phyloP scores from a whole-genome alignment of 2,329 filamentous ascomycete genomes.

The Fusarium globosum region DNA sequence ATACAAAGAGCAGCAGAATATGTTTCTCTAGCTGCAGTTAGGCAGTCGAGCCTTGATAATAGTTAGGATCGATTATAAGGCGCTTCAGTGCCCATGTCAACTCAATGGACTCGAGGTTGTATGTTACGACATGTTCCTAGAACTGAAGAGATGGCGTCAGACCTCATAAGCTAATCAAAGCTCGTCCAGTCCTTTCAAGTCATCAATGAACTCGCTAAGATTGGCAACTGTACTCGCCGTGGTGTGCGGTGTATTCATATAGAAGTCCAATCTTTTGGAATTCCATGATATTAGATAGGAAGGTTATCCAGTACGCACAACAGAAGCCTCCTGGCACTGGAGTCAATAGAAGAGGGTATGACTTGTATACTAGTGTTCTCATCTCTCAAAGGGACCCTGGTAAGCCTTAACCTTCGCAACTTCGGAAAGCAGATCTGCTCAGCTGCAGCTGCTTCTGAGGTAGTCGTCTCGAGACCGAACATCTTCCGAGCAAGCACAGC shows the following conservation, averaged over 20 bases:
- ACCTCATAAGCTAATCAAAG: too few species aligned
- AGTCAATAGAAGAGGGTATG: accelerated
- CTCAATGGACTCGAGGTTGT: too few species aligned
- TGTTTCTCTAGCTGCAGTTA: too few species aligned
- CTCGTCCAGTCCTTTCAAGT: too few species aligned
- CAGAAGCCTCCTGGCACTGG: accelerated
- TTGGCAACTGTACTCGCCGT: too few species aligned
- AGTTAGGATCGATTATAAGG: too few species aligned
- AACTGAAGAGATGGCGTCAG: too few species aligned
- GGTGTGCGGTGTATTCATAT: not conserved
- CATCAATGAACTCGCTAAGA: too few species aligned
- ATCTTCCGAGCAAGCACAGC: not conserved
- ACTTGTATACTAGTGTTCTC: not conserved
- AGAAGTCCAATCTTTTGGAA: not conserved
- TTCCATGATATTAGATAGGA: not conserved
- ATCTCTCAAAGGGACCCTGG: not conserved
- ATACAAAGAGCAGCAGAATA: too few species aligned
- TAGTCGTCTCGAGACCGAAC: not conserved
- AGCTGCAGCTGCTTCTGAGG: accelerated
- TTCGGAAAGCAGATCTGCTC: not conserved
- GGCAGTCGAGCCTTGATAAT: too few species aligned
- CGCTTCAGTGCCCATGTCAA: too few species aligned
- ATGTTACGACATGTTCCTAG: too few species aligned
- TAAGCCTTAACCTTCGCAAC: not conserved
- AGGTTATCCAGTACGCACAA: not conserved